A percentile compares a stretch with the other conserved stretches of the same genome.
Evolutionary conservation across 2,329 filamentous ascomycete species (phyloP).

Genomic region (Arthrobotrys musiformis): DNA sequence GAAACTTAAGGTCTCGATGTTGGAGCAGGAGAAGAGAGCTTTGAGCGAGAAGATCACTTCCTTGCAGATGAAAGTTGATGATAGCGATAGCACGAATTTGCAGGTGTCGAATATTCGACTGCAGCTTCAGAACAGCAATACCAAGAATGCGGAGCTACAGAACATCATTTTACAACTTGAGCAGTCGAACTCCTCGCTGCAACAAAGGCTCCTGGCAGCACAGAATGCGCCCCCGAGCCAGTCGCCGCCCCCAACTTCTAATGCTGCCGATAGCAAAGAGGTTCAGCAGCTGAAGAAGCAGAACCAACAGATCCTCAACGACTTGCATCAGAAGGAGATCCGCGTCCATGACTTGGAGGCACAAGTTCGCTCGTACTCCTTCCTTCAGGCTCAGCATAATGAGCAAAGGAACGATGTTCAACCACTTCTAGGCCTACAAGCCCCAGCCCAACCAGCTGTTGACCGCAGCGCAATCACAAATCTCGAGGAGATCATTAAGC

Average conservation of each 20-base stretch:
- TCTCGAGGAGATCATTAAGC: slow-evolving; percentile 50
- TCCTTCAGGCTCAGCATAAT: slow-evolving; percentile 40
- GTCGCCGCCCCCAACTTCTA: slow-evolving; percentile 33
- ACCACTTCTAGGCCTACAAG: slow-evolving; percentile 17
- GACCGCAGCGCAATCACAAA: slow-evolving; percentile 32
- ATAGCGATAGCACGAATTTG: slow-evolving; percentile 29
- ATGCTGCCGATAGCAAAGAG: slow-evolving; percentile 27
- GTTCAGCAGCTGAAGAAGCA: slow-evolving; percentile 47
- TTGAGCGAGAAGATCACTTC: slow-evolving; percentile 40
- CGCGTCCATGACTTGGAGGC: slow-evolving; percentile 50
- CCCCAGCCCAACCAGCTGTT: neutral
- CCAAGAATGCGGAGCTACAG: slow-evolving; percentile 48
- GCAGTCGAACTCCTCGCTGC: slow-evolving; percentile 30
- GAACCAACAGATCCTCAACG: slow-evolving; percentile 48
- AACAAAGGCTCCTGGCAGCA: slow-evolving; percentile 38
- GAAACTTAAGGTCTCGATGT: slow-evolving; percentile 50
- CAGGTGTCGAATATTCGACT: slow-evolving; percentile 46
- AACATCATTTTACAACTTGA: slow-evolving; percentile 47
- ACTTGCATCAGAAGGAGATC: slow-evolving; percentile 54
- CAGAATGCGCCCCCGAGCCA: slow-evolving; percentile 26
- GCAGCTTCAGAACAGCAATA: slow-evolving; percentile 48
- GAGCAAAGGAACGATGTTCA: slow-evolving; percentile 29
- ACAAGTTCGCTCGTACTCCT: slow-evolving; percentile 48
- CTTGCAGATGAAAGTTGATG: slow-evolving; percentile 49
- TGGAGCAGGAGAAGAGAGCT: slow-evolving; percentile 52